Base-by-base conservation (phyloP, 2,329 filamentous ascomycete genomes). In the Rachicladosporium sp. region DNA sequence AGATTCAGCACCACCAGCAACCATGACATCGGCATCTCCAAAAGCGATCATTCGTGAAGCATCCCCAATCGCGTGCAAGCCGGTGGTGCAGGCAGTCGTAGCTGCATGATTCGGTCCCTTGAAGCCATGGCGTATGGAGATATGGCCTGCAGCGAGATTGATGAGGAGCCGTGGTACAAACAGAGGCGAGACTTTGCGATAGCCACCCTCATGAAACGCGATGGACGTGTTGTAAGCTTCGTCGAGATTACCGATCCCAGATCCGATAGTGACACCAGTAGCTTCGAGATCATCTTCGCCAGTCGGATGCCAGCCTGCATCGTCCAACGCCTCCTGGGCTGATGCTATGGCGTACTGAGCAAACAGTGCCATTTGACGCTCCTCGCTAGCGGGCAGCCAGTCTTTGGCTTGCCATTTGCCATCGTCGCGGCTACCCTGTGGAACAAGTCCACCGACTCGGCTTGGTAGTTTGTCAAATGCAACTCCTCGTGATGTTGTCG, bases 61-160 rank as follows among this genome's bases (percentile, higher is more conserved):
- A 59, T 98, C 91, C 11, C 89, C 91, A 36, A 98, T 80, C 1
- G 88, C 87, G 64, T 98, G 91, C 1, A 89, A 85, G 8, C 91
- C 91, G 0, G 91, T 98, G 1, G 91, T 96, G 59, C 91, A 98
- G 42, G 91, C 91, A 9, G 91, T 98, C 0, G 89, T 93, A 31
- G 77, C 86, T 2, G 89, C 77, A 61, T 95, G 91, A 56, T 94
- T 95, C 4, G 91, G 91, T 0, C 91, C 91, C 54, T 71, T 76
- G 55, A 98, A 82, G 11, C 86, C 84, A 63, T 91, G 79, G 51
- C 78, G 82, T 79, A 98, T 96, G 19, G 89, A 89, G 30, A 96
- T 78, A 57, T 96, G 89, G 1, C 91, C 91, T 7, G 91, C 91
- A 1, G 85, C 91, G 49, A 98, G 74, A 58, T 98, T 98, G 63